Conservation (phyloP, 164 flowering plant species). For the Sextonia rubra region DNA sequence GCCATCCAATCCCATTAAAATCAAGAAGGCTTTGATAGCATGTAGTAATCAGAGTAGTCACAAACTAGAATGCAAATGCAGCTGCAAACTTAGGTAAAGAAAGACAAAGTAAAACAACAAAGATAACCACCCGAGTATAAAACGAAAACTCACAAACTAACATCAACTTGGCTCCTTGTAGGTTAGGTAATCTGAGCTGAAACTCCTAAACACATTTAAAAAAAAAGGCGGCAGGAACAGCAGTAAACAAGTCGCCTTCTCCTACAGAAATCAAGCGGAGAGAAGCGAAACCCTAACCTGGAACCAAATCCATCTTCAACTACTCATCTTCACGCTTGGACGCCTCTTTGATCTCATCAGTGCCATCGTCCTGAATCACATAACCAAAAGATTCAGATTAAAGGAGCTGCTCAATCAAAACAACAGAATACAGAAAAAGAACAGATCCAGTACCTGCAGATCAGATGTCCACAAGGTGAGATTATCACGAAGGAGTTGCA, state of each 20-base stretch:
- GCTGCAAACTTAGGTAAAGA: not conserved
- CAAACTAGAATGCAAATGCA: conserved; percentile 1
- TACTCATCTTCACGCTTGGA: conserved; percentile 42
- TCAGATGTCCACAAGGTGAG: conserved; percentile 89
- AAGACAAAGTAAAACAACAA: not conserved
- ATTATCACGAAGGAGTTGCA: conserved; percentile 90
- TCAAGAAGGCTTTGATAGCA: not conserved
- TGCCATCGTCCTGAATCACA: conserved; percentile 45
- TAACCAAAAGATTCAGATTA: not conserved
- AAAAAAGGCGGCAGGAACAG: not conserved
- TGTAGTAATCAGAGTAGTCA: conserved; percentile 5
- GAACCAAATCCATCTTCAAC: conserved; percentile 1
- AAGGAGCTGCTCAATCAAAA: not conserved
- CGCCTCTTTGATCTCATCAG: conserved; percentile 84
- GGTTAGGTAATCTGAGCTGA: conserved; percentile 7
- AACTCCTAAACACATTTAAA: not conserved
- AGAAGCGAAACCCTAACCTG: conserved; percentile 2
- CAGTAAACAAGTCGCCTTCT: not conserved
- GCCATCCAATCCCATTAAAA: not conserved
- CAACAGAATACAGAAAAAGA: not conserved
- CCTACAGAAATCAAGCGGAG: conserved; percentile 4
- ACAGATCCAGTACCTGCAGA: conserved; percentile 56
- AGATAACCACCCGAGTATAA: not conserved
- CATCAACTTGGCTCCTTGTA: conserved; percentile 2
- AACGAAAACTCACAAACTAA: not conserved